Conservation (phyloP, 176 grass and related monocot species). For the Bothriochloa decipiens region DNA sequence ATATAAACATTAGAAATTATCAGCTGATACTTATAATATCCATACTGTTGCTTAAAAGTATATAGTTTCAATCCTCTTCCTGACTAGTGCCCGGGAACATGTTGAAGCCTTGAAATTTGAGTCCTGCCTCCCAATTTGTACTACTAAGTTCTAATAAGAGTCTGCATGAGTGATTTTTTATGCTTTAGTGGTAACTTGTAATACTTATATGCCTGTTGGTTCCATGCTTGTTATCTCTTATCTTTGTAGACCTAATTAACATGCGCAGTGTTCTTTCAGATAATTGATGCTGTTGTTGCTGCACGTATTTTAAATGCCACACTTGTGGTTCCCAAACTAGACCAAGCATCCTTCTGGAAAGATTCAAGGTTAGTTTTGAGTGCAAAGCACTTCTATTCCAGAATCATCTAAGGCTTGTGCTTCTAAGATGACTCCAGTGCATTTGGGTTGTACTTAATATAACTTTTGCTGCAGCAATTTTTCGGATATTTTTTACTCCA, state of each 20-base stretch:
- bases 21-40: background rate
- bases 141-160: constrained; percentile 3
- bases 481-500: constrained; percentile 74
- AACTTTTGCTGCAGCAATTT: constrained; percentile 76
- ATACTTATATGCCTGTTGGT: constrained; percentile 5
- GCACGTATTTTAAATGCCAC: constrained; percentile 91
- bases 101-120: constrained; percentile 24
- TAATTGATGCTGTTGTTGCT: constrained; percentile 94
- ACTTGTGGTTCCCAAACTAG: constrained; percentile 87
- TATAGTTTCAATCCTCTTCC: background rate
- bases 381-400: constrained; percentile 15
- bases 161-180: background rate
- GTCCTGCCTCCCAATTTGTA: background rate
- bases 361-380: constrained; percentile 77
- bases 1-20: constrained; percentile 12
- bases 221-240: constrained; percentile 6
- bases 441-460: constrained; percentile 50
- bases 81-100: constrained; percentile 3
- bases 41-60: background rate
- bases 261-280: constrained; percentile 62
- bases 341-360: constrained; percentile 97
- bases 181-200: constrained; percentile 17
- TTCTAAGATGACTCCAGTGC: constrained; percentile 27
- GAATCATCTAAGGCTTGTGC: constrained; percentile 19
- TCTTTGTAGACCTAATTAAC: constrained; percentile 28